Conservation (phyloP, 2,329 filamentous ascomycete genomes). For the Tolypocladium nubicola region DNA sequence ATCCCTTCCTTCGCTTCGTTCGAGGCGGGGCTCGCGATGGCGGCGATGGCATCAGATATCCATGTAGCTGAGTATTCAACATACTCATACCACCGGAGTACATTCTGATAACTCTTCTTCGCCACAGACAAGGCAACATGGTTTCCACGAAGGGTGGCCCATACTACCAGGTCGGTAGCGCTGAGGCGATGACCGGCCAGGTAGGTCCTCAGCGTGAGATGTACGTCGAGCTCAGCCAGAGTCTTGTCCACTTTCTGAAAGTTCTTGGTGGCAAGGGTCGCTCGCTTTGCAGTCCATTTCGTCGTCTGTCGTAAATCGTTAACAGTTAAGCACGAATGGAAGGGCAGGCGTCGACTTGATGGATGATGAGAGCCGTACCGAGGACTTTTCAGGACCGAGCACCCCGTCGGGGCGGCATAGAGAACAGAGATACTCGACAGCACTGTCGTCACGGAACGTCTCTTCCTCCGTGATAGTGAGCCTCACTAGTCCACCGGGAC, state of each 20-base stretch:
- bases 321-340: background rate
- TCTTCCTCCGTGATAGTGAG: background rate
- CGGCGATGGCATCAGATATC: conserved; percentile 44
- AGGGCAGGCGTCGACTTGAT: background rate
- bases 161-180: conserved; percentile 64
- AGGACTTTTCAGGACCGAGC: background rate
- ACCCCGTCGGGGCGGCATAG: background rate
- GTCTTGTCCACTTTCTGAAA: conserved; percentile 66
- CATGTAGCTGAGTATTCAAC: conserved; percentile 66
- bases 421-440: background rate
- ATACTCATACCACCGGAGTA: conserved; percentile 71
- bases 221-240: conserved; percentile 63
- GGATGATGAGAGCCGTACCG: background rate
- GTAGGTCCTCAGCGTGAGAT: conserved; percentile 70
- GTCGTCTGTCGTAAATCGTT: background rate
- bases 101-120: conserved; percentile 59
- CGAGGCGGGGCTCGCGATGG: conserved; percentile 48
- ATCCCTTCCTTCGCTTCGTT: conserved; percentile 34
- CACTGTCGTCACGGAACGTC: background rate
- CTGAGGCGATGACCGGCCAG: conserved; percentile 65
- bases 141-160: conserved; percentile 68
- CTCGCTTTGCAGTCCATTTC: background rate
- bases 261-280: conserved; percentile 28
- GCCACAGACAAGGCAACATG: conserved; percentile 64
- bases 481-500: background rate